Conservation (phyloP, 169 alveolate genomes). For the Cryptosporidium ubiquitum region DNA sequence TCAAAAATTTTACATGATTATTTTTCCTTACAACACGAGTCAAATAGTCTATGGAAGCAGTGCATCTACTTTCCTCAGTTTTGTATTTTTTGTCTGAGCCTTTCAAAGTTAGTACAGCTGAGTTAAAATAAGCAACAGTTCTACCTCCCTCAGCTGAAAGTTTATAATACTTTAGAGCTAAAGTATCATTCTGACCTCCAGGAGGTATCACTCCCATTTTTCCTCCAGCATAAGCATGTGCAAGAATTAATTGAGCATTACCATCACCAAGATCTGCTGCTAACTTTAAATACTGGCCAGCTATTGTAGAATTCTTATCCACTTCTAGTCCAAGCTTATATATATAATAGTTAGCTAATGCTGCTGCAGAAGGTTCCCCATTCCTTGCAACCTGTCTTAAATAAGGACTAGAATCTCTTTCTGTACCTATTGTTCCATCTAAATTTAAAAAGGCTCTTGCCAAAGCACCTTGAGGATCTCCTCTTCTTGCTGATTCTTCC, state of each 20-base stretch:
- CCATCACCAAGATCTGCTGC: conserved; percentile 88
- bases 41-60: conserved; percentile 49
- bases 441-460: conserved; percentile 83
- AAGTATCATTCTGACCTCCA: conserved; percentile 84
- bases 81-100: conserved; percentile 76
- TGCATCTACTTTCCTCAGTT: conserved; percentile 67
- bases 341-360: conserved; percentile 65
- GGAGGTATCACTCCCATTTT: conserved; percentile 83
- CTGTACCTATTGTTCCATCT: conserved; percentile 76
- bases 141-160: conserved; percentile 86
- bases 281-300: conserved; percentile 82
- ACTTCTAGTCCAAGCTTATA: conserved; percentile 83
- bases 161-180: conserved; percentile 84
- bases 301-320: conserved; percentile 80
- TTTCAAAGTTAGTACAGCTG: conserved; percentile 85
- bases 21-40: conserved; percentile 46
- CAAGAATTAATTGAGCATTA: conserved; percentile 85
- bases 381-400: conserved; percentile 64
- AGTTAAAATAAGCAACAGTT: conserved; percentile 83
- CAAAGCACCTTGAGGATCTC: conserved; percentile 87
- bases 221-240: conserved; percentile 88
- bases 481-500: conserved; percentile 88
- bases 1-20: conserved; percentile 23
- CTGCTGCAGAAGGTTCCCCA: conserved; percentile 68
- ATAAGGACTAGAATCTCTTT: conserved; percentile 61